Conservation (phyloP, 148 eudicot species). For the Agrostemma githago region DNA sequence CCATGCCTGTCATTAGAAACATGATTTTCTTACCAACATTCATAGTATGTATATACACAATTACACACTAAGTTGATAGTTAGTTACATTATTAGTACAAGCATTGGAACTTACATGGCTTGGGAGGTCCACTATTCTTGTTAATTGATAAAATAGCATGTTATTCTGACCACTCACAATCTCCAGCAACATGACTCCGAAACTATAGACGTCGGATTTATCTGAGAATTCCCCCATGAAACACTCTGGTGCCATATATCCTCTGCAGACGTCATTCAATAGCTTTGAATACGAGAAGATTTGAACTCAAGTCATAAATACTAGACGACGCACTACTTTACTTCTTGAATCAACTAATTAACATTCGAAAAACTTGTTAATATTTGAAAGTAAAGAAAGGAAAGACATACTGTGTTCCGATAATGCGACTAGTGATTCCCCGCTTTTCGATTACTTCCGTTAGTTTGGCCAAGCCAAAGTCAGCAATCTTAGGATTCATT, state of each 20-base stretch:
- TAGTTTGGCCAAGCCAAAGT: constrained; percentile 62
- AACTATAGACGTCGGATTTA: constrained; percentile 34
- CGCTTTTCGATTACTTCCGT: constrained; percentile 43
- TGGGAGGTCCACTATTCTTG: constrained; percentile 2
- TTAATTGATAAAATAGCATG: not conserved
- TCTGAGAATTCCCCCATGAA: constrained; percentile 24
- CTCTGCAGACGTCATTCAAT: not conserved
- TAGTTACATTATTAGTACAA: not conserved
- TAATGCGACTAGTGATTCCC: constrained; percentile 41
- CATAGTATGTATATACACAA: too few relatives aligned
- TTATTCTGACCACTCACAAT: constrained; percentile 28
- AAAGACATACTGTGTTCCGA: constrained; percentile 23
- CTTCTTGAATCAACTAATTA: too few relatives aligned
- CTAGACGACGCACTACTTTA: too few relatives aligned
- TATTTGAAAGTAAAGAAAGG: not conserved
- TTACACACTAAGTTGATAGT: not conserved
- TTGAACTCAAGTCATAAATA: too few relatives aligned
- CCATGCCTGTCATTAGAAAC: constrained; percentile 26
- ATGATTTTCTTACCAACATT: too few relatives aligned
- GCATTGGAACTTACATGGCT: not conserved
- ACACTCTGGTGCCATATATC: constrained; percentile 33
- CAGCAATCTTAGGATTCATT: constrained; percentile 55
- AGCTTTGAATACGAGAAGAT: too few relatives aligned
- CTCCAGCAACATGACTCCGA: constrained; percentile 31
- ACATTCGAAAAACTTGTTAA: too few relatives aligned